phyloP scores from a whole-genome alignment of 2,329 filamentous ascomycete species.

The Xylariaceae sp. region DNA sequence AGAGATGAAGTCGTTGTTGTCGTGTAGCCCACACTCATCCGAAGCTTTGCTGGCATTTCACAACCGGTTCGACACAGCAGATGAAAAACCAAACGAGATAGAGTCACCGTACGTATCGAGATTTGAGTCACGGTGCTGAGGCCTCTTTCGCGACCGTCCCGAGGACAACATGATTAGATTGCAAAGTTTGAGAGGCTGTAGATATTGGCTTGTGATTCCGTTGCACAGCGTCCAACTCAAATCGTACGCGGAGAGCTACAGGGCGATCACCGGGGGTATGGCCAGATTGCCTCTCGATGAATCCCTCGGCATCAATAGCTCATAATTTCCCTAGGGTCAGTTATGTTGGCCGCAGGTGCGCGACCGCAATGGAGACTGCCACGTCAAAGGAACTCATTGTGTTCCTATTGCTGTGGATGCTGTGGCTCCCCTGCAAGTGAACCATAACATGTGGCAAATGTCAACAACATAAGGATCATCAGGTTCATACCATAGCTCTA shows the following conservation, averaged over 20 bases:
- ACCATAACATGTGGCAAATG: conserved; percentile 22
- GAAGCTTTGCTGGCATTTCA: conserved; percentile 14
- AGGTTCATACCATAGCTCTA: conserved; percentile 1
- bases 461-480: conserved; percentile 2
- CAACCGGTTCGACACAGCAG: conserved; percentile 7
- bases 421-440: conserved; percentile 17
- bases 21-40: conserved; percentile 12
- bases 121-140: conserved; percentile 15
- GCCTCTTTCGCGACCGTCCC: neutral
- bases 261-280: conserved; percentile 20
- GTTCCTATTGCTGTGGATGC: conserved; percentile 22
- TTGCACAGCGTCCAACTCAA: conserved; percentile 25
- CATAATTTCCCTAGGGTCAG: conserved; percentile 25
- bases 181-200: conserved; percentile 12
- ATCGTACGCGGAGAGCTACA: conserved; percentile 23
- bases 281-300: conserved; percentile 22
- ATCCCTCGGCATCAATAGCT: conserved; percentile 23
- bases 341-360: conserved; percentile 22
- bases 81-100: conserved; percentile 8
- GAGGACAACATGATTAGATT: conserved; percentile 5
- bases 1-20: conserved; percentile 7
- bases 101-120: conserved; percentile 9
- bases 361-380: conserved; percentile 29
- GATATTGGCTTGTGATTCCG: conserved; percentile 18
- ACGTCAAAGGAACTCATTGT: conserved; percentile 29